Base-by-base conservation (phyloP, 139 green algal genomes). In the Chlamydomonas urium region DNA sequence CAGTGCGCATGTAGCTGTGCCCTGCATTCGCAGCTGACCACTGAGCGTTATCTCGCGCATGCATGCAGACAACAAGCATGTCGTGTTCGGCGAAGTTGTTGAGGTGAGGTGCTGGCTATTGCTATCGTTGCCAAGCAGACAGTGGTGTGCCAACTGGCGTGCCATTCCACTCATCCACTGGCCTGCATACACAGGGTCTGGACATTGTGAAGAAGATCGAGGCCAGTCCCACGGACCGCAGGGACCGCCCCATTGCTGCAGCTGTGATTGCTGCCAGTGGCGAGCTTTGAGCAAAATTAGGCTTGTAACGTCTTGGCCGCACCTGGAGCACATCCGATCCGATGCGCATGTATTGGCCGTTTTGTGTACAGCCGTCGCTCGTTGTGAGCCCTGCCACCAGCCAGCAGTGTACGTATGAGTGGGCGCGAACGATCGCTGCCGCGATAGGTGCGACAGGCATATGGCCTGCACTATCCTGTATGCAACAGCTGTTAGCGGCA, bases 161-260 rank as follows among this genome's bases (percentile, higher is more conserved):
- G 21, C n/a, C 29, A 47, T 28, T 5, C 32, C 14, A 14, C 42
- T 50, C 14, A 14, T 24, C 42, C 8, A 14, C 42, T 8, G 10
- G 10, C 8, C 10, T 8, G 42, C 42, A 24, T 50, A 50, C 42
- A 50, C 26, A 93, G 75, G 88, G 88, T 24, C 78, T 88, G 70
- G 88, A 93, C 70, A 34, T 93, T 4, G 81, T 94, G 38, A 38
- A 29, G 19, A 85, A 76, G 57, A 59, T 93, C 21, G 79, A 92
- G 80, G 58, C 10, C 67, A 71, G 53, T 38, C 68, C 68, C 35
- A 76, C 72, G 2, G 77, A 73, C 47, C 70, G 80, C 56, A 57
- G 74, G 14, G 82, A 87, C 79, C 60, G 69, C 34, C 86, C 86
- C 3, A 33, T 80, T 1, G 61, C 81, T 69, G 73, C 78, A 37